Evolutionary conservation across 768 basidiomycete genomes (phyloP).

Genomic region (Lentinula boryana): DNA sequence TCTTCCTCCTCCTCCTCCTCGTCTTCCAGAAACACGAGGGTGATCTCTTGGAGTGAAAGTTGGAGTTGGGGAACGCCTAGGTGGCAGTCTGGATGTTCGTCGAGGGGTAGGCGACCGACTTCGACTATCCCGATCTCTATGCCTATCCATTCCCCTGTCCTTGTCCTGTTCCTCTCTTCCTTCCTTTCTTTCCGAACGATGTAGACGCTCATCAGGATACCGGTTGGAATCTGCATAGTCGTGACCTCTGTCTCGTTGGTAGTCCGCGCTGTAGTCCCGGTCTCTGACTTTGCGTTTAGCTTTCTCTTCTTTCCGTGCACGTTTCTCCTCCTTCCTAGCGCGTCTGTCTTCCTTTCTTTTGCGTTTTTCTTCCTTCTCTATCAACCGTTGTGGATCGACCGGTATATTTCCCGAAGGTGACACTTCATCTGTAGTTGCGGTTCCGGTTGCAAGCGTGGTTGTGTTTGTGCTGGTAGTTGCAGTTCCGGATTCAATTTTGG

Average conservation of each 20-base stretch:
- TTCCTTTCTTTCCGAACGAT: constrained; percentile 20
- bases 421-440: constrained; percentile 12
- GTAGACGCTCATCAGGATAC: no score
- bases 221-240: no score
- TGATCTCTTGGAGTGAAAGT: no score
- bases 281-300: constrained; percentile 15
- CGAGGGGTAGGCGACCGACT: constrained; percentile 20
- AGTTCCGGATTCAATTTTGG: neutral
- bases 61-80: no score
- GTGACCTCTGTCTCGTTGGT: no score
- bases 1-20: no score
- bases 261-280: constrained; percentile 3
- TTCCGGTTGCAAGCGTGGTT: constrained; percentile 9
- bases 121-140: constrained; percentile 11
- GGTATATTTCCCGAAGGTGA: neutral
- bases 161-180: constrained; percentile 12
- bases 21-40: no score
- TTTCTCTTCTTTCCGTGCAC: constrained; percentile 26
- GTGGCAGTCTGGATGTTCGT: neutral
- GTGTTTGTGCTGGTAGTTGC: neutral
- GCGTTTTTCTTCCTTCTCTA: constrained; percentile 44
- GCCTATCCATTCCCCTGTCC: neutral
- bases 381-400: constrained; percentile 20
- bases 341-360: constrained; percentile 53
- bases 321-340: constrained; percentile 46